phyloP scores from a whole-genome alignment of 805 yeast genomes.

The Ogataea neopini region DNA sequence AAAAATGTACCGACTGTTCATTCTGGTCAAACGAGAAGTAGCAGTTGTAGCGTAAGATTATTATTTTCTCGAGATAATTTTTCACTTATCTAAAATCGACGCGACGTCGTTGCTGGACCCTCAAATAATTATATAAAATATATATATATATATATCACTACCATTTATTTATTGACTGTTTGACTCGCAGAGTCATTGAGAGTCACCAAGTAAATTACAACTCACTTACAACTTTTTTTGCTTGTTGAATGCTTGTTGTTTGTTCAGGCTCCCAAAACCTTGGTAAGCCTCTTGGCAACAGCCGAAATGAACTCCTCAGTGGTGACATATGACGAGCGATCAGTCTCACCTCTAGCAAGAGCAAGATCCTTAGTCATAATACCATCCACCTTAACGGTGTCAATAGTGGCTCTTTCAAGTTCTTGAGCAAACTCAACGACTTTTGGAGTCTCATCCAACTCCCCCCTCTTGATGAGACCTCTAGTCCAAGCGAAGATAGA shows the following conservation, averaged over 20 bases:
- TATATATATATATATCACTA: no score
- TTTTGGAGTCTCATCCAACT: constrained; percentile 81
- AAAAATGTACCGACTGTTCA: constrained; percentile 7
- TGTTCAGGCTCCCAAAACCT: constrained; percentile 15
- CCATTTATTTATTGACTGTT: no score
- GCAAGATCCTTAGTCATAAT: constrained; percentile 97
- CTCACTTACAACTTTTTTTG: no score
- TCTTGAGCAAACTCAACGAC: constrained; percentile 77
- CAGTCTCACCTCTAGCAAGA: constrained; percentile 82
- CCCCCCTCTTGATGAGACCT: constrained; percentile 91
- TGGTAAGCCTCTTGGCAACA: constrained; percentile 64
- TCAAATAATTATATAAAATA: not conserved
- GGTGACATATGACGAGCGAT: constrained; percentile 78
- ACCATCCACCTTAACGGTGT: constrained; percentile 79
- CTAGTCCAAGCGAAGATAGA: constrained; percentile 97
- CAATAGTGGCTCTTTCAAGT: constrained; percentile 81
- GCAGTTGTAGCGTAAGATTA: no score
- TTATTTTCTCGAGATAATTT: not conserved
- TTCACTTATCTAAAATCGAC: not conserved
- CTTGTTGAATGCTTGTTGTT: no score
- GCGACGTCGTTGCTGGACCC: not conserved
- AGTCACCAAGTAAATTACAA: no score
- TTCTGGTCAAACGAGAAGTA: no score
- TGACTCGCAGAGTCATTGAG: no score
- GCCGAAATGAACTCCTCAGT: constrained; percentile 89